Evolutionary conservation across 73 alveolate species (phyloP), one percentile per base, ranked within the genome.

Genomic region (Paramecium biaurelia): DNA sequence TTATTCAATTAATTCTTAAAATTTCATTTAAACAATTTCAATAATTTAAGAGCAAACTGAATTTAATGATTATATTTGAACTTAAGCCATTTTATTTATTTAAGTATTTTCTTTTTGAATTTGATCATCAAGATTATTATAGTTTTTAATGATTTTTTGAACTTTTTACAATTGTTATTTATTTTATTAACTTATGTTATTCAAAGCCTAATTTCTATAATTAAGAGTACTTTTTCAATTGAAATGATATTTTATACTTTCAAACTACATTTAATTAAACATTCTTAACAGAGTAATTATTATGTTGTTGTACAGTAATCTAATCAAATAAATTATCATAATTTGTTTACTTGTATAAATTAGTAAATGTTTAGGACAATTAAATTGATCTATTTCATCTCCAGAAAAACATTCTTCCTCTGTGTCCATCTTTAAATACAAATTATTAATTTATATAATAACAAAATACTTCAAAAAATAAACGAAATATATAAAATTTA

Each of bases 351-450:
- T 79, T 79, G 90, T 79, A 42, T 41, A 79, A 7, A 79, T 47
- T 20, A n/a, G 28, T 20, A 23, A 24, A 79, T 79, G 90, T 45
- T 45, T 79, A 23, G 90, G 90, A 34, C 90, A 79, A 47, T 79
- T 79, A 63, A 79, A 79, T 43, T 79, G 56, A 21, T 79, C 90
- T 1, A 43, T 43, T 20, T 79, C 90, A 79, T 79, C 90, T 12
- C 90, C 74, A 10, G 90, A 79, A 79, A 79, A 79, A 11, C 90
- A 79, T 47, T 79, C 90, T 79, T 79, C 90, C 8, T 79, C 90
- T 41, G 90, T 79, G 70, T 79, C 90, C 90, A 79, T 79, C 56
- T 43, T 41, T 41, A 6, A 79, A 42, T 12, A 34, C 34, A 38
- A 72, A 35, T 72, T 37, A 32, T 23, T 63, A 12, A 6, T 63